A percentile compares a stretch with the other conserved stretches of the same genome.
Evolutionary conservation across 2,329 filamentous ascomycete species (phyloP).

Genomic region (Sclerotinia subarctica): DNA sequence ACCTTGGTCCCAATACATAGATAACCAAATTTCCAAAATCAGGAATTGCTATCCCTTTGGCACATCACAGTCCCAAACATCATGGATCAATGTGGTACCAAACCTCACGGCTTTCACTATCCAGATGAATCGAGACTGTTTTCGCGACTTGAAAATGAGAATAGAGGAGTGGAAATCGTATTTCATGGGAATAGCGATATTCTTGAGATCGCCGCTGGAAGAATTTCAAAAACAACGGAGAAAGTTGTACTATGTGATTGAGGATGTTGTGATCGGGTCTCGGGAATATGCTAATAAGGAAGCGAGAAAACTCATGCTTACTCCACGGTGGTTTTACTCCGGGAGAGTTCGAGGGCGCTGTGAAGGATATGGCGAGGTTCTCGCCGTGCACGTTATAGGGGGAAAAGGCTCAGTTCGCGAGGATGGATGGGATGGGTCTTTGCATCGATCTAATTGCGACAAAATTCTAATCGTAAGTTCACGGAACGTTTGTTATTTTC

Average conservation of each 20-base stretch:
- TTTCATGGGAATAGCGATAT: neutral
- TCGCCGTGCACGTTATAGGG: too few relatives aligned
- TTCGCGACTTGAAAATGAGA: neutral
- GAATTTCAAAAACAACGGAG: neutral
- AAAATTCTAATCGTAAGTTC: neutral
- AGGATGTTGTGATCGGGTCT: neutral
- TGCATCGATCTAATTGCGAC: too few relatives aligned
- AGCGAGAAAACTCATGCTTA: neutral
- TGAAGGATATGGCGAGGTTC: too few relatives aligned
- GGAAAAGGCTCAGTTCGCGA: too few relatives aligned
- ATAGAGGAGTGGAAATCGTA: neutral
- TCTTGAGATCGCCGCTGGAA: neutral
- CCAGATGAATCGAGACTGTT: neutral
- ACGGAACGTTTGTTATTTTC: too few relatives aligned
- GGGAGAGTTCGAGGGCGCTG: too few relatives aligned
- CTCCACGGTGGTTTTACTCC: too few relatives aligned
- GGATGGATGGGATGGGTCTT: neutral
- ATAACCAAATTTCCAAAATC: neutral
- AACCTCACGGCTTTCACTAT: too few relatives aligned
- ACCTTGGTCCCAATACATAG: constrained; percentile 3
- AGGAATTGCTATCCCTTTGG: too few relatives aligned
- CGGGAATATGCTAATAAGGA: neutral
- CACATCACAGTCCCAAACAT: too few relatives aligned
- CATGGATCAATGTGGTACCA: too few relatives aligned
- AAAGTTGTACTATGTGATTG: neutral